These are phyloP conservation scores for Hirschfeldia incana DNA, from an alignment of 345 rosid genomes.

Conservation along the genomic window DNA sequence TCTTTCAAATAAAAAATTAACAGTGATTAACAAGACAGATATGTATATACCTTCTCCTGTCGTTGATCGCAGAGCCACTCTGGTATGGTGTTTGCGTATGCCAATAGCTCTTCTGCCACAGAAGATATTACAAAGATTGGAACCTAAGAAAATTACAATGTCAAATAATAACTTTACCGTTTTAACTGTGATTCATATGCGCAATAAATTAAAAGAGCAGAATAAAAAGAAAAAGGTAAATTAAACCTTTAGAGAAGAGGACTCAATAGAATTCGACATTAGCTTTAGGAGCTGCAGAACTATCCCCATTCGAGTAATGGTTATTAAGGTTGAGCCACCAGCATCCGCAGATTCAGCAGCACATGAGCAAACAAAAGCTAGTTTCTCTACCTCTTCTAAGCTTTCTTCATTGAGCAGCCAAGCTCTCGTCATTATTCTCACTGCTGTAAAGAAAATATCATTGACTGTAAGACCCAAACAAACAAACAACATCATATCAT, in stretches of 20 bases:
- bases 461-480: neutral
- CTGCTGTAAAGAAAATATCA: conserved; percentile 17
- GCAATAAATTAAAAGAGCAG: too few relatives aligned
- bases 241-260: conserved; percentile 49
- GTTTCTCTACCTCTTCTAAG: conserved; percentile 63
- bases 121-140: conserved; percentile 78
- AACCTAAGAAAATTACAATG: conserved; percentile 46
- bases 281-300: conserved; percentile 68
- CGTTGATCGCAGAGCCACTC: conserved; percentile 83
- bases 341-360: conserved; percentile 59
- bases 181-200: too few relatives aligned
- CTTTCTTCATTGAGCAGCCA: conserved; percentile 45
- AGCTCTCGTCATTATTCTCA: conserved; percentile 39
- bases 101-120: conserved; percentile 74
- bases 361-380: conserved; percentile 68
- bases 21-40: too few relatives aligned
- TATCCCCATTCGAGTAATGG: conserved; percentile 57
- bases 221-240: neutral
- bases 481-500: neutral
- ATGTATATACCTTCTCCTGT: conserved; percentile 70
- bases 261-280: conserved; percentile 51
- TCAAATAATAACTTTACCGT: too few relatives aligned
- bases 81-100: conserved; percentile 68
- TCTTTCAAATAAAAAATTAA: too few relatives aligned
- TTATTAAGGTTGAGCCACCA: conserved; percentile 78